Conservation (phyloP, 768 basidiomycete genomes). For the Leccinum sublutescens region DNA sequence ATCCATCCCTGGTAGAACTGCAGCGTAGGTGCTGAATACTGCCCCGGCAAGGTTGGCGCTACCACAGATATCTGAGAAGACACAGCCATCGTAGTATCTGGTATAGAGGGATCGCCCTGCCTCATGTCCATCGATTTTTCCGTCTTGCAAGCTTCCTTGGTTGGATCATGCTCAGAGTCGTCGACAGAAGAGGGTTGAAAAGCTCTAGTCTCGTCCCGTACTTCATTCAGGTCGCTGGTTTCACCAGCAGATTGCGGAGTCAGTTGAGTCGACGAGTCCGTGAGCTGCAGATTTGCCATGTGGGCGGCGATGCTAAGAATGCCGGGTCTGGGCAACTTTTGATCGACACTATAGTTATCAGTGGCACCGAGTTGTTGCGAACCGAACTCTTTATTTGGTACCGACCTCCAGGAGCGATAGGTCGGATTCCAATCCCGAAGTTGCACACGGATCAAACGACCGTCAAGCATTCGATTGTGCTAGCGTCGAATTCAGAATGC, state of each 20-base stretch:
- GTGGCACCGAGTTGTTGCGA: constrained; percentile 18
- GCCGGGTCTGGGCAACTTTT: constrained; percentile 7
- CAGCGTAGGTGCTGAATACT: constrained; percentile 41
- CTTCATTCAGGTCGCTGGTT: constrained; percentile 19
- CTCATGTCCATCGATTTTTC: constrained; percentile 31
- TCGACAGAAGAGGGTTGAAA: constrained; percentile 1
- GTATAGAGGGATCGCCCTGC: constrained; percentile 9
- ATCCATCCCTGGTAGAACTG: constrained; percentile 56
- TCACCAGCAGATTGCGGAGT: constrained; percentile 5
- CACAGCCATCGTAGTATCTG: constrained; percentile 1
- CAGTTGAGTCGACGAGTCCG: constrained; percentile 2
- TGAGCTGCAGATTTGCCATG: constrained; percentile 13
- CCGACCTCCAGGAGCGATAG: constrained; percentile 41
- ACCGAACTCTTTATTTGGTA: constrained; percentile 38
- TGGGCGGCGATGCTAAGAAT: constrained; percentile 10
- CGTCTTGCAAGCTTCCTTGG: constrained; percentile 1
- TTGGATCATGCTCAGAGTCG: constrained; percentile 1
- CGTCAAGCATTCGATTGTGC: constrained; percentile 70
- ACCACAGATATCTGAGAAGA: constrained; percentile 32
- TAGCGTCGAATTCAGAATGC: constrained; percentile 28
- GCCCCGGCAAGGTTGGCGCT: constrained; percentile 14
- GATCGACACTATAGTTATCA: constrained; percentile 14
- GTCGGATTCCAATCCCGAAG: constrained; percentile 64
- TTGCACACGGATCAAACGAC: constrained; percentile 73
- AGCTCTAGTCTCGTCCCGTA: constrained; percentile 8